Evolutionary conservation across 2,329 filamentous ascomycete species (phyloP), one percentile per base, ranked within the genome.

Genomic region (Paracoccidioides brasiliensis): DNA sequence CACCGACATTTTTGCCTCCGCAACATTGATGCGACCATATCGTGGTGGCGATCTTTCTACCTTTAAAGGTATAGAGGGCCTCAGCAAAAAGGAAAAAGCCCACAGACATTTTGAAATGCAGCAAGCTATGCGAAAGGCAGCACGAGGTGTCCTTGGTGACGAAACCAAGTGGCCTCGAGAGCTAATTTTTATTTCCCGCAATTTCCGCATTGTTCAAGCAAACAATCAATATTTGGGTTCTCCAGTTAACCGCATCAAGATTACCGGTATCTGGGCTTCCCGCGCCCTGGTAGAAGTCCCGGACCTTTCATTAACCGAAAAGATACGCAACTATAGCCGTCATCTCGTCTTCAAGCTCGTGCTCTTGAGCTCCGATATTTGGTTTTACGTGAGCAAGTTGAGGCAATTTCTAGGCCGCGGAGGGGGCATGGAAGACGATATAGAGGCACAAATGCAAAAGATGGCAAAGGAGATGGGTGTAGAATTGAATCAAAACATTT

Each of bases 391-490:
- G 63, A 85, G 83, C 63, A 88, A 86, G 72, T 52, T 94, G 5
- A 79, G 82, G 61, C 90, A 97, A 73, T 79, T 81, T 67, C 66
- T 96, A 10, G 87, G 88, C 0, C 70, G 83, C 2, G 89, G 90
- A 0, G 79, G 83, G 8, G 90, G 90, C 0, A 93, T 97, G 86
- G 93, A 97, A 68, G 91, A 96, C 66, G 89, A 91, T 68, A 83
- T 97, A 59, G 93, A 97, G 75, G 80, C 80, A 66, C 80, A 85
- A 63, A 94, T 97, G 90, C 84, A 81, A 70, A 80, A 78, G 56
- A 87, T 96, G 77, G 91, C 90, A 0, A 88, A 86, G 67, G 90
- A 94, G 63, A 90, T 93, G 73, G 93, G 93, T 0, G 82, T 97
- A 3, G 90, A 97, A 70, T 72, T 97, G 61, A 86, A 95, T 67